These are phyloP conservation scores for Tieghemostelium lacteum DNA, from an alignment of 78 protist genomes.

Conservation along the genomic window DNA sequence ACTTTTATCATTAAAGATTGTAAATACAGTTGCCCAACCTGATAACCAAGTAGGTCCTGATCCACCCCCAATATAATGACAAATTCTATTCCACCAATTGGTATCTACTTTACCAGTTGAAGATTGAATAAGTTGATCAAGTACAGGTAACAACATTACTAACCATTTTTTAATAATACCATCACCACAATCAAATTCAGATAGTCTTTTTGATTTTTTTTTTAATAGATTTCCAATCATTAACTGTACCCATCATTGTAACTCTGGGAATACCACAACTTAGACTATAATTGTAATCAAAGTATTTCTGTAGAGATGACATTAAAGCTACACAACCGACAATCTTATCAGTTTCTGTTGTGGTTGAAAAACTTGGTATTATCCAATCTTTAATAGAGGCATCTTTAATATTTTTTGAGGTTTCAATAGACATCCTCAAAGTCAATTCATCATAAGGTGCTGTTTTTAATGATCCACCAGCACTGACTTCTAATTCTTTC, in stretches of 20 bases:
- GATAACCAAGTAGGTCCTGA: slow-evolving; percentile 5
- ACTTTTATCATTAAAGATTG: slow-evolving; percentile 18
- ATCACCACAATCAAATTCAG: slow-evolving; percentile 9
- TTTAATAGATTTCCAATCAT: slow-evolving; percentile 36
- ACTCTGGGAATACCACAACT: slow-evolving; percentile 79
- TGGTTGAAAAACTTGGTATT: slow-evolving; percentile 56
- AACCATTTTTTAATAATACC: slow-evolving; percentile 32
- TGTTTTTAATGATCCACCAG: not conserved
- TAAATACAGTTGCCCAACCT: slow-evolving; percentile 79
- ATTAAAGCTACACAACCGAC: slow-evolving; percentile 22
- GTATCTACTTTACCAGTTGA: slow-evolving; percentile 1
- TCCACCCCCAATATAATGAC: slow-evolving; percentile 29
- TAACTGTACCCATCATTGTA: slow-evolving; percentile 60
- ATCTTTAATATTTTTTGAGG: slow-evolving; percentile 35
- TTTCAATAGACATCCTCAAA: not conserved
- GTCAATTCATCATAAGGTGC: slow-evolving; percentile 25
- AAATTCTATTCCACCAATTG: slow-evolving; percentile 39
- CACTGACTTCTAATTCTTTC: not conserved
- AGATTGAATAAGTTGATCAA: slow-evolving; percentile 22
- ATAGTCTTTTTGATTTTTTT: not conserved
- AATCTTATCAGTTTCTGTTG: slow-evolving; percentile 51
- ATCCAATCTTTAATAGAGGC: slow-evolving; percentile 50
- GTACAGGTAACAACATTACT: slow-evolving; percentile 29
- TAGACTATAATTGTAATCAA: not conserved
- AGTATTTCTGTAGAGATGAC: slow-evolving; percentile 72